Conservation (phyloP, 2,329 filamentous ascomycete species). For the Torrubiella hemipterigena region DNA sequence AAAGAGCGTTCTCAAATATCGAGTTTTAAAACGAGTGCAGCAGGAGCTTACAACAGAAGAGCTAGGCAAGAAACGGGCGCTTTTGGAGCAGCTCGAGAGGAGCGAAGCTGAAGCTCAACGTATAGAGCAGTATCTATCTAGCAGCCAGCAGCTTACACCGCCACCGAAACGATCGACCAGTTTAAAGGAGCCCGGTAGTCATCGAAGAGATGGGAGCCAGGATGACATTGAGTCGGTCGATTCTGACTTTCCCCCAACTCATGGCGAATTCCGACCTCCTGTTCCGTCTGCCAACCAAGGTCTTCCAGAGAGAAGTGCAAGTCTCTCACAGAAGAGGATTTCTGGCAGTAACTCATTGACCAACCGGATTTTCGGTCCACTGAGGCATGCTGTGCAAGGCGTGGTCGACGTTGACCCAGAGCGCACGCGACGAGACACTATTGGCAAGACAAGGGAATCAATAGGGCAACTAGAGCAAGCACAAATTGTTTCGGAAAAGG, state of each 20-base stretch:
- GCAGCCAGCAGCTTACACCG: slow-evolving; percentile 50
- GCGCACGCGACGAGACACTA: slow-evolving; percentile 79
- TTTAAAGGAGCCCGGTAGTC: slow-evolving; percentile 35
- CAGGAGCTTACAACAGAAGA: slow-evolving; percentile 97
- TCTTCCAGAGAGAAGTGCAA: slow-evolving; percentile 40
- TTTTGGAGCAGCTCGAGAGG: slow-evolving; percentile 80
- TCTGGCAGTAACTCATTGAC: slow-evolving; percentile 85
- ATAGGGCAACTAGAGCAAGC: slow-evolving; percentile 83
- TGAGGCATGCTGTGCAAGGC: slow-evolving; percentile 91
- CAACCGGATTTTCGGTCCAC: slow-evolving; percentile 84
- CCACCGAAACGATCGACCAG: slow-evolving; percentile 56
- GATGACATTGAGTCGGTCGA: slow-evolving; percentile 87
- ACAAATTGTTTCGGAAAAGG: slow-evolving; percentile 73
- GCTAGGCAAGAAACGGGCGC: slow-evolving; percentile 69
- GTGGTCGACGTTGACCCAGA: slow-evolving; percentile 96
- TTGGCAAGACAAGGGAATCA: slow-evolving; percentile 88
- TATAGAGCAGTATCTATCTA: slow-evolving; percentile 84
- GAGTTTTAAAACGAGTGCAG: slow-evolving; percentile 87
- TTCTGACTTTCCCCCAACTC: slow-evolving; percentile 87
- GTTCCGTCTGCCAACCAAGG: slow-evolving; percentile 65
- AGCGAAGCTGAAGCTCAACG: slow-evolving; percentile 88
- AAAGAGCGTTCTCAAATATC: slow-evolving; percentile 73
- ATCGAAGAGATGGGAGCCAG: slow-evolving; percentile 42
- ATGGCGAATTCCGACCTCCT: slow-evolving; percentile 55
- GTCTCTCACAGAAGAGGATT: slow-evolving; percentile 58